Conservation (phyloP, 441 rosid species). For the Adansonia madagascariensis region DNA sequence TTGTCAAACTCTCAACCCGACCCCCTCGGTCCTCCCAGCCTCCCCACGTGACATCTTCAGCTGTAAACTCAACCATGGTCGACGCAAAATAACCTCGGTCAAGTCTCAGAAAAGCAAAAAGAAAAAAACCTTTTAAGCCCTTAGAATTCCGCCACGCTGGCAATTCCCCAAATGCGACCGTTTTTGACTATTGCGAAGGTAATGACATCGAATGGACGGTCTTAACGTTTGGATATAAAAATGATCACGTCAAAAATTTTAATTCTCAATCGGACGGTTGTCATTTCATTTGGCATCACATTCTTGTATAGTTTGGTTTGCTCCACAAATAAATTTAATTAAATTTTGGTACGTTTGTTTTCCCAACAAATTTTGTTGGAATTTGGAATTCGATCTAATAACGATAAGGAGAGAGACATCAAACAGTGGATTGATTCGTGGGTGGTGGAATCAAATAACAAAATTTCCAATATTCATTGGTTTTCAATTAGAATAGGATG, state of each 20-base stretch:
- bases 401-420: too few species aligned
- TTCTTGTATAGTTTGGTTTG: neutral
- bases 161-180: neutral
- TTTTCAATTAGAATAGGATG: too few species aligned
- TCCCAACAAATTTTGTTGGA: neutral
- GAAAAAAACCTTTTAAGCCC: neutral
- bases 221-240: slow-evolving; percentile 21
- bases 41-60: slow-evolving; percentile 38
- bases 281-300: neutral
- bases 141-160: slow-evolving; percentile 16
- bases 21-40: too few species aligned
- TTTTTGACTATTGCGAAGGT: neutral
- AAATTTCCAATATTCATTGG: too few species aligned
- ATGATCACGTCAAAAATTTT: neutral
- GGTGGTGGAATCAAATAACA: too few species aligned
- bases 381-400: too few species aligned
- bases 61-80: slow-evolving; percentile 31
- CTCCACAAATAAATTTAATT: neutral
- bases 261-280: slow-evolving; percentile 15
- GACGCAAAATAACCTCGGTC: slow-evolving; percentile 29
- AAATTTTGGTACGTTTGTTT: neutral
- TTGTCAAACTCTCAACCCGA: slow-evolving; percentile 24
- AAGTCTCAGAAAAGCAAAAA: neutral
- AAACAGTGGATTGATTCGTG: too few species aligned
- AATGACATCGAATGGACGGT: neutral